A percentile compares a stretch with the other conserved stretches of the same genome.
These are phyloP conservation scores for Solanum paucissectum DNA, from an alignment of 257 asterid genomes.

Conservation along the genomic window DNA sequence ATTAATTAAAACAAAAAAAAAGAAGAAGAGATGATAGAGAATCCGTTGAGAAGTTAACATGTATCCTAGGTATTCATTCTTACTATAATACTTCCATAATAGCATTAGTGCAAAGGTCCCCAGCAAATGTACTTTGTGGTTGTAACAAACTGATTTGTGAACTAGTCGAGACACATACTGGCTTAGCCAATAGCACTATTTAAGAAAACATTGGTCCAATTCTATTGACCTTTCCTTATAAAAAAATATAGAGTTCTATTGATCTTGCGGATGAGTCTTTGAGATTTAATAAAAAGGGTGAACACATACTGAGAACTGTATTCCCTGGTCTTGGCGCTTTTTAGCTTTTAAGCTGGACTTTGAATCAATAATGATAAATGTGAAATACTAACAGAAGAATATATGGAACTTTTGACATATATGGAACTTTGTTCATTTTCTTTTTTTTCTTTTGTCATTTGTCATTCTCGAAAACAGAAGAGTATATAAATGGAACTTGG, in stretches of 20 bases:
- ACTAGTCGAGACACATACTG: neutral
- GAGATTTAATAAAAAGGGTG: neutral
- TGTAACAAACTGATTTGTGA: neutral
- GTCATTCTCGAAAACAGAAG: neutral
- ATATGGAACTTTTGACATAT: neutral
- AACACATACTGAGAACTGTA: neutral
- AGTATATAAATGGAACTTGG: neutral
- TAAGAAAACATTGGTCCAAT: neutral
- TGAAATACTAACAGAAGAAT: neutral
- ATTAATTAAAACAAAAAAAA: neutral
- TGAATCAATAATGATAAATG: neutral
- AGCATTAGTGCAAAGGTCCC: neutral
- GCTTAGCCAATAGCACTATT: neutral
- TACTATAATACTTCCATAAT: neutral
- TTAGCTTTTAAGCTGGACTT: neutral
- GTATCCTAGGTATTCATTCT: neutral
- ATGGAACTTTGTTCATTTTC: neutral
- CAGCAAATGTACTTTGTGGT: neutral
- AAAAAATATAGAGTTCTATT: neutral
- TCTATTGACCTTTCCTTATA: neutral
- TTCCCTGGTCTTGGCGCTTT: neutral
- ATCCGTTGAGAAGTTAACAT: neutral
- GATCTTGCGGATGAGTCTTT: neutral
- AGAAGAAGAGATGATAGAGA: neutral
- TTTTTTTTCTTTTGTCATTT: neutral